phyloP scores from a whole-genome alignment of 164 flowering plant species.

The Stephania cephalantha region DNA sequence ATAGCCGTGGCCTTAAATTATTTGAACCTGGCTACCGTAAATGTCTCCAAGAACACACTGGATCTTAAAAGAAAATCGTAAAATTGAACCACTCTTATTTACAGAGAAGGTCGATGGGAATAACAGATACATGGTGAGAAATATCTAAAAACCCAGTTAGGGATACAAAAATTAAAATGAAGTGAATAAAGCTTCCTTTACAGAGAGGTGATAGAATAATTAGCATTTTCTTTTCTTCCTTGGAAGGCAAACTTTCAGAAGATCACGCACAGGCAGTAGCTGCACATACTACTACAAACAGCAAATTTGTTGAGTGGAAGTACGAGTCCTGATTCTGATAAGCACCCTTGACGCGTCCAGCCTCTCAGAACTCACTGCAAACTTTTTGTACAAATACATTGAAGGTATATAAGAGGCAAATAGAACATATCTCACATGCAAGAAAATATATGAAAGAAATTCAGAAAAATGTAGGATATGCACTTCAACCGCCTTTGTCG shows the following conservation, averaged over 20 bases:
- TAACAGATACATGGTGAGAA: neutral
- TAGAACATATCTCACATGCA: too few relatives aligned
- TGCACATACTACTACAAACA: neutral
- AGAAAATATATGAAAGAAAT: too few relatives aligned
- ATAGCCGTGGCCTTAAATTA: too few relatives aligned
- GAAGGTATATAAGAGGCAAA: too few relatives aligned
- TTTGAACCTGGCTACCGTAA: too few relatives aligned
- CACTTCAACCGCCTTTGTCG: too few relatives aligned
- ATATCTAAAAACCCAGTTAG: neutral
- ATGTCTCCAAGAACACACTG: too few relatives aligned
- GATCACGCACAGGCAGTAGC: neutral
- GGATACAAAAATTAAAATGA: neutral
- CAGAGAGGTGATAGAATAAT: neutral
- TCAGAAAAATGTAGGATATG: too few relatives aligned
- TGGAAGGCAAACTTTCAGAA: neutral
- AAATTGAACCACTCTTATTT: neutral
- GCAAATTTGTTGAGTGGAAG: neutral
- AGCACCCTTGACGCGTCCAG: neutral
- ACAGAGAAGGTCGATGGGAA: neutral
- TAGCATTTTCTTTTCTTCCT: neutral
- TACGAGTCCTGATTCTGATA: neutral
- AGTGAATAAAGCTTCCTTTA: neutral
- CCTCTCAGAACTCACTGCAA: neutral
- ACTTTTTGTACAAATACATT: too few relatives aligned
- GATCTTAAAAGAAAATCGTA: neutral